Evolutionary conservation across 148 eudicot species (phyloP), one percentile per base, ranked within the genome.

Genomic region (Nepenthes mirabilis): DNA sequence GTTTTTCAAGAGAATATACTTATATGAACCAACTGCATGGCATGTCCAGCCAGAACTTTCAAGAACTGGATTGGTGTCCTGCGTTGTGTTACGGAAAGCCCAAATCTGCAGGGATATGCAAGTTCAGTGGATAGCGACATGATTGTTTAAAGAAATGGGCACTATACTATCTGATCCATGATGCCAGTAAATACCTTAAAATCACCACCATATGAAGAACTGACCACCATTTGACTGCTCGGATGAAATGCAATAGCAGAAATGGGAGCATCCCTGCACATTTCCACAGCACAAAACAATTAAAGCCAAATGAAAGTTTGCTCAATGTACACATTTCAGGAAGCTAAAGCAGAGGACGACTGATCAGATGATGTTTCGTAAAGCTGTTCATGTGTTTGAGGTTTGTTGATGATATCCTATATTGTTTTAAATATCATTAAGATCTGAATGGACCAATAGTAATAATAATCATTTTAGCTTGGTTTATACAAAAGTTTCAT

Each of bases 21-120:
- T 91, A 75, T 93, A 93, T 47, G 96, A 88, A 64, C 96, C 96
- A 69, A 93, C 87, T 69, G 98, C 82, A 79, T 93, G 95, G 73
- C 98, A 93, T 59, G 72, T 79, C 98, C 98, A 93, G 52, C 98
- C 94, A 66, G 76, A 63, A 56, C 56, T 72, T 62, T 68, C 75
- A 67, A 45, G 52, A 57, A 43, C 60, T 58, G 68, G 70, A 72
- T 76, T 79, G 40, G 74, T 76, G 55, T 54, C 62, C 59, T 66
- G 70, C 56, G 69, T 47, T 58, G 58, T 74, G 49, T 70, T 65
- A 51, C 68, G 69, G 56, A 51, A 61, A 52, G 79, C 69, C 98
- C 98, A 93, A 60, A 88, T 66, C 98, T 93, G 82, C 64, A 65
- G 65, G 14, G 3, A 55, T 2, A 60, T 55, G 37, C 14, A 7